phyloP scores from a whole-genome alignment of 2,329 filamentous ascomycete species.

The Nothopassalora personata region DNA sequence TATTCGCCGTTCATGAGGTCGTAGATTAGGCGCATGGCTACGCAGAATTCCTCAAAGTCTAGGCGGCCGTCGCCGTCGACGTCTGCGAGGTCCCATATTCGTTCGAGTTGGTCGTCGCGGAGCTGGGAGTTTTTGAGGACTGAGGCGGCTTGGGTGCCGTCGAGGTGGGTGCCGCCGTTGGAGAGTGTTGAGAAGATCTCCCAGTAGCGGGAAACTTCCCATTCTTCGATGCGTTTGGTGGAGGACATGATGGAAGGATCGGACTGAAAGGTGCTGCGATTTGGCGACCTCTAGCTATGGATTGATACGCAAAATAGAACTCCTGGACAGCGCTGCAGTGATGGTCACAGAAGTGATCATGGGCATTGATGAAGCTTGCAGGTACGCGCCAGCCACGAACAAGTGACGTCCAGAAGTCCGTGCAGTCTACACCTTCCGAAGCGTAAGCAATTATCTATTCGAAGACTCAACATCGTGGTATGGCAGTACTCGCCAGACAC shows the following conservation, averaged over 20 bases:
- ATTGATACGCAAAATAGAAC: too few species aligned
- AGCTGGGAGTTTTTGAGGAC: constrained; percentile 70
- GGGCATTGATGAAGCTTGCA: too few species aligned
- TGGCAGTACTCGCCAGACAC: too few species aligned
- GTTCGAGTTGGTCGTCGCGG: constrained; percentile 80
- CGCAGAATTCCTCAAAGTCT: constrained; percentile 99
- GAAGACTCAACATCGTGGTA: too few species aligned
- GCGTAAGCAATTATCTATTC: too few species aligned
- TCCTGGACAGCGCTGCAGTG: too few species aligned
- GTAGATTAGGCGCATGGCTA: constrained; percentile 97
- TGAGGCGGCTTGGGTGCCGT: constrained; percentile 63
- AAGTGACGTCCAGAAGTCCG: too few species aligned
- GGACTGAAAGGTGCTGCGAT: neutral
- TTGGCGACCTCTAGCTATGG: neutral
- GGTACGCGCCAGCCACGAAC: too few species aligned
- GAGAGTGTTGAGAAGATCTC: constrained; percentile 69
- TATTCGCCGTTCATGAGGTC: constrained; percentile 96
- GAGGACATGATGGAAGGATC: constrained; percentile 27
- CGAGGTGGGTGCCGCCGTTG: constrained; percentile 59
- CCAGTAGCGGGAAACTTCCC: constrained; percentile 74
- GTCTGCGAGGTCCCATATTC: constrained; percentile 94
- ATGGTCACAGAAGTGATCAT: too few species aligned
- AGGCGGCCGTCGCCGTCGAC: constrained; percentile 96
- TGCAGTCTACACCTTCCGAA: too few species aligned
- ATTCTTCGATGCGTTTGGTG: constrained; percentile 59